Evolutionary conservation across 2,329 filamentous ascomycete species (phyloP).

Genomic region (Colletotrichum horii): DNA sequence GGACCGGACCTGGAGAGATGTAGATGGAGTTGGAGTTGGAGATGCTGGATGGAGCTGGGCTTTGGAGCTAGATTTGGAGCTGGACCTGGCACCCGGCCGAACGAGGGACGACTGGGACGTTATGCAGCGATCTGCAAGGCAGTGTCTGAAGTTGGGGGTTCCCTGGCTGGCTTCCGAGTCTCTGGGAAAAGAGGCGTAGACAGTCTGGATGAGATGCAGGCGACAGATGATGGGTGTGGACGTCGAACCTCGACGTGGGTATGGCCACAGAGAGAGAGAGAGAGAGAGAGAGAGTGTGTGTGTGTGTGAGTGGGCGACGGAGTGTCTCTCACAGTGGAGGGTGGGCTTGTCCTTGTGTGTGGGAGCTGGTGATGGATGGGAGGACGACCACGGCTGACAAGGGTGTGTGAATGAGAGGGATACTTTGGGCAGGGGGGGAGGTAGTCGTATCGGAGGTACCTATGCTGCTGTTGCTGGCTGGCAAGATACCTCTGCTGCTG

Average conservation of each 20-base stretch:
- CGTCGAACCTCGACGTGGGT: constrained; percentile 11
- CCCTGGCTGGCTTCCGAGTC: constrained; percentile 9
- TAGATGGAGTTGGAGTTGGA: background rate
- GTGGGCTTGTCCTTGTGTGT: constrained; percentile 12
- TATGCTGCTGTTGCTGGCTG: background rate
- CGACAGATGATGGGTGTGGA: constrained; percentile 13
- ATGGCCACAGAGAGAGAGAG: background rate
- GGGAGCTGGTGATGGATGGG: constrained; percentile 10
- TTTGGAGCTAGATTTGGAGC: background rate
- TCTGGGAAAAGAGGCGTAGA: constrained; percentile 18
- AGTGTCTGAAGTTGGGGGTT: constrained; percentile 9
- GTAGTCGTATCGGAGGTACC: constrained; percentile 14
- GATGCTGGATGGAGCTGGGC: background rate
- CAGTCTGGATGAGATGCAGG: constrained; percentile 15
- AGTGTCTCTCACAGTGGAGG: constrained; percentile 17
- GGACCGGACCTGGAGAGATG: background rate
- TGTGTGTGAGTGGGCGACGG: constrained; percentile 11
- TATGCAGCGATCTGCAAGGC: constrained; percentile 20
- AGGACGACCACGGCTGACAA: background rate
- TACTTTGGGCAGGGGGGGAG: background rate
- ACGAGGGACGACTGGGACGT: constrained; percentile 17
- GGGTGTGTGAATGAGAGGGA: background rate
- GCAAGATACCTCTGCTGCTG: background rate
- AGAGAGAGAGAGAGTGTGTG: too few species aligned
- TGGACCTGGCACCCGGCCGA: constrained; percentile 3